Conservation (phyloP, 202 grass and related monocot species). For the Dendrocalamus latiflorus region DNA sequence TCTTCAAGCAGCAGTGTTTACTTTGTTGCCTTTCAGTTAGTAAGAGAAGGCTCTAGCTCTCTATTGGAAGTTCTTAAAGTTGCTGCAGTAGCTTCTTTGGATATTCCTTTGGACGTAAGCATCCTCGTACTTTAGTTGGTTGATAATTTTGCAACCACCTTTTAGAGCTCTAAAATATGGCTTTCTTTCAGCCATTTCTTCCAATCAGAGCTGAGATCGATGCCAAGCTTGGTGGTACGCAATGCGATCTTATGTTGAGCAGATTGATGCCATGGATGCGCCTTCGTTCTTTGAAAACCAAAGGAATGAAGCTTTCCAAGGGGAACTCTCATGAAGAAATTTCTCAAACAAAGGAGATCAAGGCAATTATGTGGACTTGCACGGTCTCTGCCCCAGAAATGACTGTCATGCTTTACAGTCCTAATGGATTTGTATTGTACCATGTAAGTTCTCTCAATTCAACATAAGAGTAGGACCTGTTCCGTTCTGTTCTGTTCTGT, state of each 20-base stretch:
- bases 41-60: conserved; percentile 70
- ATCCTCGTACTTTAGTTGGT: conserved; percentile 23
- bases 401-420: conserved; percentile 73
- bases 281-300: conserved; percentile 58
- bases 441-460: conserved; percentile 81
- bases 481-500: conserved; percentile 16
- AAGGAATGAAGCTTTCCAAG: conserved; percentile 55
- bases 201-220: conserved; percentile 87
- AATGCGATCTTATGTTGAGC: conserved; percentile 79
- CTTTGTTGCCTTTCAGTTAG: conserved; percentile 58
- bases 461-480: conserved; percentile 12
- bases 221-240: conserved; percentile 84
- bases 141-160: conserved; percentile 6
- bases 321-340: conserved; percentile 43
- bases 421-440: conserved; percentile 66
- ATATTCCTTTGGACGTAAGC: conserved; percentile 85
- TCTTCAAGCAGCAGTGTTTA: conserved; percentile 25
- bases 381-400: conserved; percentile 82
- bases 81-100: conserved; percentile 55
- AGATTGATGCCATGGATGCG: conserved; percentile 81
- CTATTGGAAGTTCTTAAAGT: conserved; percentile 93
- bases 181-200: conserved; percentile 57
- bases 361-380: conserved; percentile 81
- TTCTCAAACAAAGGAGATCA: conserved; percentile 50
- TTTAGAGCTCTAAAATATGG: conserved; percentile 31